Evolutionary conservation across 495 filamentous ascomycete species (phyloP).

Genomic region (Tuber magnatum): DNA sequence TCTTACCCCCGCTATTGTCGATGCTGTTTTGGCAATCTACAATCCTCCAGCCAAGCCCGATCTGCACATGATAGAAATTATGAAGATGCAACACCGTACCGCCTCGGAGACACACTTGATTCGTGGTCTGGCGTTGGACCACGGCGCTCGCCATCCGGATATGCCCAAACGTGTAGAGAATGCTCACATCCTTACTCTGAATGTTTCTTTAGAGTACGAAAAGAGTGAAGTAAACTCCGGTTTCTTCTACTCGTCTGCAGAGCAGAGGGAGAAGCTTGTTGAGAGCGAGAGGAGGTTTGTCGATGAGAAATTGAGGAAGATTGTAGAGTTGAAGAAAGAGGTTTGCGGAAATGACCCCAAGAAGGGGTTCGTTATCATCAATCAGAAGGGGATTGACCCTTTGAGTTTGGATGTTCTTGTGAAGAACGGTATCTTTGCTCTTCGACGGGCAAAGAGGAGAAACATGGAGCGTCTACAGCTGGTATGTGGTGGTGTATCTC

Average conservation of each 20-base stretch:
- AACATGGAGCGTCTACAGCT: conserved; percentile 98
- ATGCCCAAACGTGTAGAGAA: conserved; percentile 97
- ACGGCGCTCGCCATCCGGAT: conserved; percentile 93
- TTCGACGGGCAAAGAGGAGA: conserved; percentile 87
- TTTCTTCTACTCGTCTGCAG: conserved; percentile 96
- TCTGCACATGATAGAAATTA: conserved; percentile 98
- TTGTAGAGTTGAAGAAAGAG: conserved; percentile 95
- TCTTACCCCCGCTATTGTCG: conserved; percentile 87
- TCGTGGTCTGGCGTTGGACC: conserved; percentile 83
- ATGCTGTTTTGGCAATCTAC: conserved; percentile 92
- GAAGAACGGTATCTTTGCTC: conserved; percentile 94
- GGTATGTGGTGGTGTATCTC: conserved; percentile 79
- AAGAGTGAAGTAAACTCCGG: conserved; percentile 98
- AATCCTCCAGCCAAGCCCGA: conserved; percentile 84
- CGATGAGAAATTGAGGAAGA: conserved; percentile 93
- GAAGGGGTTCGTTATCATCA: conserved; percentile 96
- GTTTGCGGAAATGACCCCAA: conserved; percentile 91
- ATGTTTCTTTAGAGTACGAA: conserved; percentile 96
- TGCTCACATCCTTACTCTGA: conserved; percentile 87
- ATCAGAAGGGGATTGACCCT: conserved; percentile 98
- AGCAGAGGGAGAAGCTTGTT: conserved; percentile 93
- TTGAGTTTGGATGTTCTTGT: conserved; percentile 88
- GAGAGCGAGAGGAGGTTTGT: conserved; percentile 95
- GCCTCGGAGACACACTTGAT: conserved; percentile 96
- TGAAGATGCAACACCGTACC: conserved; percentile 99